Conservation (phyloP, 805 yeast genomes). For the Nakazawaea molendinolei region DNA sequence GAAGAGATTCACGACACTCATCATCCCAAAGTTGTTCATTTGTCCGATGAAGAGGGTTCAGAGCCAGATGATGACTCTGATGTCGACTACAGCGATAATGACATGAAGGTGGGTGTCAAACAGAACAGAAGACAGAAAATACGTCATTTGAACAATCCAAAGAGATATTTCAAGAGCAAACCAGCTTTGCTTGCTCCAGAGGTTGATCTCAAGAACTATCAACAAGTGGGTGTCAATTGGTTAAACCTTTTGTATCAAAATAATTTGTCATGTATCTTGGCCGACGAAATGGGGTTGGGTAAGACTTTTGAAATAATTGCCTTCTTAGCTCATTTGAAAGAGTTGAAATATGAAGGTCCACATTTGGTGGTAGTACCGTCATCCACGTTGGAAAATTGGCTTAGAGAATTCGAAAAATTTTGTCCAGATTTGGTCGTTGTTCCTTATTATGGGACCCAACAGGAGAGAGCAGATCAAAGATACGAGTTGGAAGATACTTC, state of each 20-base stretch:
- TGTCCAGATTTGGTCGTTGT: conserved; percentile 77
- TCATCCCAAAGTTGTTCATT: conserved; percentile 40
- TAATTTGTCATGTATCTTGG: conserved; percentile 83
- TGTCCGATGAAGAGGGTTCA: conserved; percentile 24
- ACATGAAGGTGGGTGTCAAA: conserved; percentile 2
- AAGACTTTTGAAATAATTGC: conserved; percentile 96
- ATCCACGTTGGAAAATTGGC: conserved; percentile 95
- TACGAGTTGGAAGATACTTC: conserved; percentile 51
- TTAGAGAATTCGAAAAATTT: conserved; percentile 86
- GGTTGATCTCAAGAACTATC: conserved; percentile 75
- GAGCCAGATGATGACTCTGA: conserved; percentile 29
- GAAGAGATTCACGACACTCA: conserved; percentile 14
- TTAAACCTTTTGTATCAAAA: conserved; percentile 69
- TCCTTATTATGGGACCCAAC: conserved; percentile 88
- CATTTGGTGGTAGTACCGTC: conserved; percentile 95
- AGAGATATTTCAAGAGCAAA: conserved; percentile 54
- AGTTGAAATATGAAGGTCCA: conserved; percentile 56
- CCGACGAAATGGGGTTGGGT: conserved; percentile 99
- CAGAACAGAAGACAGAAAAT: background rate
- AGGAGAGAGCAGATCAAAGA: conserved; percentile 80
- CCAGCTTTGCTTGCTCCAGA: conserved; percentile 63
- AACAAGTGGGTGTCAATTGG: conserved; percentile 98
- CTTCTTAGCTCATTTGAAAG: conserved; percentile 79
- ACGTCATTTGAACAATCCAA: conserved; percentile 12
- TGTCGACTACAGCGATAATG: conserved; percentile 20